phyloP scores from a whole-genome alignment of 2,329 filamentous ascomycete genomes.

The Diplodia corticola region DNA sequence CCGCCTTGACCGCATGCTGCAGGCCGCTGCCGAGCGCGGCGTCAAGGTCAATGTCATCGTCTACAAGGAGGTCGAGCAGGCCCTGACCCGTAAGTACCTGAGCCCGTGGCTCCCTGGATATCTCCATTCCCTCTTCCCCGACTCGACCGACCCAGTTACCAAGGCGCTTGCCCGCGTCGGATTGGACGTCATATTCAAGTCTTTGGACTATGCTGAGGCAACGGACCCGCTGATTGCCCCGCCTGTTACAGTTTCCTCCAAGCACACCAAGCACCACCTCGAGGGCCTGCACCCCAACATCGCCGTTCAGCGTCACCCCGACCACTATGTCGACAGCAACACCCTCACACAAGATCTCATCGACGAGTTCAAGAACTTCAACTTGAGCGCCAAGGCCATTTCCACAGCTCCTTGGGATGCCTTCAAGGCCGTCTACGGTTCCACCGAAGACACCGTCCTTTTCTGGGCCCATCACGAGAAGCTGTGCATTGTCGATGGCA shows the following conservation, averaged over 20 bases:
- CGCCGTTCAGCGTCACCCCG: conserved; percentile 84
- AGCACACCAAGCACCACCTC: conserved; percentile 77
- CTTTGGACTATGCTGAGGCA: conserved; percentile 47
- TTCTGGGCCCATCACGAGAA: conserved; percentile 97
- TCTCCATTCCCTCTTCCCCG: conserved; percentile 46
- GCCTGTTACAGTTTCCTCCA: conserved; percentile 57
- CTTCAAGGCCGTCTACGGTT: conserved; percentile 77
- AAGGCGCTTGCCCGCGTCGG: conserved; percentile 43
- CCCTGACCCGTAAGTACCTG: conserved; percentile 68
- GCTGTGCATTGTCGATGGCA: conserved; percentile 77
- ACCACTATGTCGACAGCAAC: conserved; percentile 75
- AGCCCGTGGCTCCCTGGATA: conserved; percentile 46
- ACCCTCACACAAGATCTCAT: conserved; percentile 62
- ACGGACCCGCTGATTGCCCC: conserved; percentile 48
- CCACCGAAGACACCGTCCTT: conserved; percentile 75
- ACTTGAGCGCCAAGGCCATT: conserved; percentile 55
- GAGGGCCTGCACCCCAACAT: conserved; percentile 82
- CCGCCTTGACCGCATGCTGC: conserved; percentile 78
- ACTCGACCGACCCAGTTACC: conserved; percentile 44
- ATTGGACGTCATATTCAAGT: conserved; percentile 46
- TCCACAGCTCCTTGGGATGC: conserved; percentile 70
- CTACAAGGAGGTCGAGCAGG: conserved; percentile 82
- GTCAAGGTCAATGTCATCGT: conserved; percentile 84
- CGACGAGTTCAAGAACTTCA: conserved; percentile 57
- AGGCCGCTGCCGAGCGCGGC: conserved; percentile 78